These are phyloP conservation scores for Paxillus rubicundulus DNA, from an alignment of 768 basidiomycete genomes.

Conservation along the genomic window DNA sequence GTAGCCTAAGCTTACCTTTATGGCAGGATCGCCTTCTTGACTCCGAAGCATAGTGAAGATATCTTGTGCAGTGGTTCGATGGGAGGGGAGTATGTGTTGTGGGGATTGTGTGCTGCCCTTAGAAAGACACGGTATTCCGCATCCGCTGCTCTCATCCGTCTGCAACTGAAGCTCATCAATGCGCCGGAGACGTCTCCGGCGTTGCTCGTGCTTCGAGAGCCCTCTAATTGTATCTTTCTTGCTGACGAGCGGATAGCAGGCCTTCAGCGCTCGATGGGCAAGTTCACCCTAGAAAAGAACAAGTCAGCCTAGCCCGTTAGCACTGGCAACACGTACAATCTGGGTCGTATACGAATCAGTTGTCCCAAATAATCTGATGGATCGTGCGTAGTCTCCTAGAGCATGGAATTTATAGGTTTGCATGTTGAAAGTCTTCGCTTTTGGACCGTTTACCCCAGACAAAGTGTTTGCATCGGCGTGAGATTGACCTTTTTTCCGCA, in stretches of 20 bases:
- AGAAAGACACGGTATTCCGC: too few species aligned
- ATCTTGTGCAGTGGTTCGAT: background rate
- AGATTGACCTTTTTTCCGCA: background rate
- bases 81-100: constrained; percentile 5
- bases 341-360: constrained; percentile 9
- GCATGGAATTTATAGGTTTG: constrained; percentile 33
- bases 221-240: constrained; percentile 30
- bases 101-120: background rate
- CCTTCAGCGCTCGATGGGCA: constrained; percentile 37
- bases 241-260: constrained; percentile 35
- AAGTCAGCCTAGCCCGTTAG: too few species aligned
- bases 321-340: background rate
- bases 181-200: constrained; percentile 14
- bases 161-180: background rate
- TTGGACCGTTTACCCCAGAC: background rate
- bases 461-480: background rate
- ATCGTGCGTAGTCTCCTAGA: constrained; percentile 24
- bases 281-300: constrained; percentile 33
- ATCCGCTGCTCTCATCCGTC: background rate
- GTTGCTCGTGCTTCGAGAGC: constrained; percentile 25
- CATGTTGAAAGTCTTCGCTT: constrained; percentile 19
- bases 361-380: constrained; percentile 1
- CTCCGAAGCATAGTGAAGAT: constrained; percentile 1
- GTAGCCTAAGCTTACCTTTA: constrained; percentile 8
- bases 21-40: constrained; percentile 1